Percentiles rank a stretch among this genome's conserved stretches.
phyloP scores from a whole-genome alignment of 306 rosid species.

The Vicia villosa region DNA sequence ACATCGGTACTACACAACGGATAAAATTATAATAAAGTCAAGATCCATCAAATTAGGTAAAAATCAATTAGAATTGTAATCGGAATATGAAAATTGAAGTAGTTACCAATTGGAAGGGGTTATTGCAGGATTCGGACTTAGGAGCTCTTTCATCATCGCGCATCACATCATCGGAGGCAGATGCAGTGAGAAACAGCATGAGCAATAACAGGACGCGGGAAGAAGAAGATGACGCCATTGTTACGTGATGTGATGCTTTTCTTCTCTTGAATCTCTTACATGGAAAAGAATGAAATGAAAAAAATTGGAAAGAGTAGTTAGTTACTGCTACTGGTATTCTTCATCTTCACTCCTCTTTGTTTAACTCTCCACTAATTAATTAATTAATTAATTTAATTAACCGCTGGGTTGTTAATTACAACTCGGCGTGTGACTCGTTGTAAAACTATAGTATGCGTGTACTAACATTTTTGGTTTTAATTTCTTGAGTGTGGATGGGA shows the following conservation, averaged over 20 bases:
- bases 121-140: conserved; percentile 61
- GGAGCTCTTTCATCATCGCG: conserved; percentile 53
- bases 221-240: conserved; percentile 46
- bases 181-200: conserved; percentile 38
- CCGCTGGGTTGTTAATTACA: too few relatives aligned
- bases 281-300: not conserved
- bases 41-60: conserved; percentile 8
- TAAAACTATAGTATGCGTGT: too few relatives aligned
- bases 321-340: too few relatives aligned
- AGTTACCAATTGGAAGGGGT: conserved; percentile 74
- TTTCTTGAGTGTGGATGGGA: too few relatives aligned
- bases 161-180: conserved; percentile 48
- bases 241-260: not conserved
- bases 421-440: too few relatives aligned
- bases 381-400: too few relatives aligned
- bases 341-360: too few relatives aligned
- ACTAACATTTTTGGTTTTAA: too few relatives aligned
- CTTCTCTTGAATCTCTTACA: not conserved
- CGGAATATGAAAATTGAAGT: too few relatives aligned
- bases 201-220: conserved; percentile 26
- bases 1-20: too few relatives aligned
- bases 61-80: not conserved
- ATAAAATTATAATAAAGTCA: not conserved
- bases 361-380: too few relatives aligned
- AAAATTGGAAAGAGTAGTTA: too few relatives aligned